Evolutionary conservation across 192 early-diverging fungal genomes (phyloP), one percentile per base, ranked within the genome.

Genomic region (Coemansia sp.): DNA sequence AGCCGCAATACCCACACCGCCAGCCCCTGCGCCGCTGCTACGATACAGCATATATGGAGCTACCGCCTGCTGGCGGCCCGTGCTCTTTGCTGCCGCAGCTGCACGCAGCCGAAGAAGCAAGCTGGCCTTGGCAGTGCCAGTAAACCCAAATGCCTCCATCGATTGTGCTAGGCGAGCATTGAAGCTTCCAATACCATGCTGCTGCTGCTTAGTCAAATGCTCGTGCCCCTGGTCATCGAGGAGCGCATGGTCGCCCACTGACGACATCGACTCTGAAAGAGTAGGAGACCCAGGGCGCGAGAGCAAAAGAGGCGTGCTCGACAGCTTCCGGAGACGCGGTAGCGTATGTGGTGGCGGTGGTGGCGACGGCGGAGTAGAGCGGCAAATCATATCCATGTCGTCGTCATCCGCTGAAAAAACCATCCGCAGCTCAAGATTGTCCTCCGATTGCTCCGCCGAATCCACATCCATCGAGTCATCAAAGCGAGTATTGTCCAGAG

Each of bases 61-160:
- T 33, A 82, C 74, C 0, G 79, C 79, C 52, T 76, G 79, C 71
- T 69, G 79, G 5, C 64, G 33, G 2, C 79, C 79, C 5, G 79
- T 82, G 64, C 68, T 82, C 45, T 76, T 73, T 2, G 79, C 71
- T 16, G 79, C 79, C 6, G 79, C 79, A 0, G 79, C 79, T 20
- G 79, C 79, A 20, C 79, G 79, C 62, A 82, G 52, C 2, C 79
- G 67, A 34, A 82, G 51, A 44, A 82, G 75, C 57, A 82, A 59
- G 20, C 71, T 71, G 62, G 79, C 63, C 65, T 76, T 76, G 12
- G 74, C 79, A 5, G 74, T 60, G 14, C 79, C 79, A 0, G 71
- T 76, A 48, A 82, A 76, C 26, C 79, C 79, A 62, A 82, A 82
- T 8, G 74, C 79, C 59, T 82, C 79, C 79, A 82, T 82, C 9